phyloP scores from a whole-genome alignment of 306 rosid species.

The Prunus kanzakura region DNA sequence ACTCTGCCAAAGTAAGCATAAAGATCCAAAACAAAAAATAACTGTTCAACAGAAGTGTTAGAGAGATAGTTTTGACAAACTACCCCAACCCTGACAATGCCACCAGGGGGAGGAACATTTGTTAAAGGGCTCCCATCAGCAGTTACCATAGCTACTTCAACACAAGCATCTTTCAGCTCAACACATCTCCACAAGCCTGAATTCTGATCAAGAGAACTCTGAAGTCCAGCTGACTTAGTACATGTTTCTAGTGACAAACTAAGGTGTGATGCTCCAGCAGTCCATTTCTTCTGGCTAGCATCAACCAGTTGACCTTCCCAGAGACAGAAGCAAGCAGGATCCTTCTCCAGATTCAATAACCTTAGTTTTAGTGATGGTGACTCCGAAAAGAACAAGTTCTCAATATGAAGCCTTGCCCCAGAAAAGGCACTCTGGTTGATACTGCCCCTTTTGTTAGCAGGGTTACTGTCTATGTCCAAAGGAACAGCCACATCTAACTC shows the following conservation, averaged over 20 bases:
- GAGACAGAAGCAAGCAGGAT: slow-evolving; percentile 93
- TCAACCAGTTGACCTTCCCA: slow-evolving; percentile 89
- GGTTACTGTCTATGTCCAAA: slow-evolving; percentile 42
- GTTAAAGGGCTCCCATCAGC: slow-evolving; percentile 84
- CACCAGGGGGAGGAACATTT: slow-evolving; percentile 84
- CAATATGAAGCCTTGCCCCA: slow-evolving; percentile 86
- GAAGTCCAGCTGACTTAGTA: slow-evolving; percentile 30
- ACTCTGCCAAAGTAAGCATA: slow-evolving; percentile 78
- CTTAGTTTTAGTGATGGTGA: slow-evolving; percentile 62
- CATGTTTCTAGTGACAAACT: slow-evolving; percentile 76
- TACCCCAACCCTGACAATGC: slow-evolving; percentile 86
- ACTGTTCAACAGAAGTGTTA: slow-evolving; percentile 85
- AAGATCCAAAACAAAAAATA: slow-evolving; percentile 85
- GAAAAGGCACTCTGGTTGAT: slow-evolving; percentile 51
- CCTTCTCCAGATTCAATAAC: slow-evolving; percentile 78
- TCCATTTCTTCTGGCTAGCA: slow-evolving; percentile 91
- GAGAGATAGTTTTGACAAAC: slow-evolving; percentile 75
- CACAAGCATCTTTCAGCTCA: slow-evolving; percentile 69
- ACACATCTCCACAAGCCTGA: slow-evolving; percentile 85
- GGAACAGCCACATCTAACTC: slow-evolving; percentile 79
- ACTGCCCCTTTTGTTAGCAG: slow-evolving; percentile 38
- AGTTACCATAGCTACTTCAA: slow-evolving; percentile 93
- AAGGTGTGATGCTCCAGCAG: slow-evolving; percentile 59
- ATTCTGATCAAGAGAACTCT: slow-evolving; percentile 49
- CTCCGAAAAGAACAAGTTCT: slow-evolving; percentile 56